A percentile compares a stretch with the other conserved stretches of the same genome.
Evolutionary conservation across 768 basidiomycete species (phyloP).

Genomic region (Galerina marginata): DNA sequence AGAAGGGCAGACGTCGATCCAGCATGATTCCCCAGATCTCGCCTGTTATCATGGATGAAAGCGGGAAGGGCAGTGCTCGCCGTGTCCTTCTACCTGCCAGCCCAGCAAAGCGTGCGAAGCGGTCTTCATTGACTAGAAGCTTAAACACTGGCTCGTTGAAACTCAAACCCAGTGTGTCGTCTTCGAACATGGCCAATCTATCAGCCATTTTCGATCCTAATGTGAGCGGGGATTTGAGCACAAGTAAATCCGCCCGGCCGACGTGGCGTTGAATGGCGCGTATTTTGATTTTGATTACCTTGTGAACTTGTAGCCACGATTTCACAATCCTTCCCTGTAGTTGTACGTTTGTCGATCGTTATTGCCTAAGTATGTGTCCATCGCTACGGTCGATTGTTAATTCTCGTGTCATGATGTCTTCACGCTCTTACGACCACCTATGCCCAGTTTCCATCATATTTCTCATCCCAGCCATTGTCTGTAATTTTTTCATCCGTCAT

Average conservation of each 20-base stretch:
- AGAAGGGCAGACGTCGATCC: slow-evolving; percentile 76
- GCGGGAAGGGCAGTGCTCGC: slow-evolving; percentile 30
- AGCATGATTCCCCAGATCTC: slow-evolving; percentile 80
- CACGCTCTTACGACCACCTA: slow-evolving; percentile 19
- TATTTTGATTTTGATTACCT: background rate
- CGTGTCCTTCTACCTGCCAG: slow-evolving; percentile 29
- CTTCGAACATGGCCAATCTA: slow-evolving; percentile 24
- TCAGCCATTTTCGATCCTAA: slow-evolving; percentile 34
- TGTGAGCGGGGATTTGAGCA: slow-evolving; percentile 28
- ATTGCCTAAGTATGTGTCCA: background rate
- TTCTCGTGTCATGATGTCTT: slow-evolving; percentile 13
- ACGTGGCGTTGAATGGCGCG: slow-evolving; percentile 29
- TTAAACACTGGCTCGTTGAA: slow-evolving; percentile 19
- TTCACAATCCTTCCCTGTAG: slow-evolving; percentile 8
- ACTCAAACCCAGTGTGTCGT: slow-evolving; percentile 15
- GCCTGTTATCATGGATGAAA: slow-evolving; percentile 44
- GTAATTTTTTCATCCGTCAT: slow-evolving; percentile 7
- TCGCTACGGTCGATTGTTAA: slow-evolving; percentile 14
- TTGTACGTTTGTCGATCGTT: slow-evolving; percentile 9
- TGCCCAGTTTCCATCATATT: slow-evolving; percentile 5
- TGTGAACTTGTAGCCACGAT: slow-evolving; percentile 4
- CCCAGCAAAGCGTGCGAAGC: slow-evolving; percentile 30
- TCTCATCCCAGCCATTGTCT: slow-evolving; percentile 3
- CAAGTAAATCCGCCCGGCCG: slow-evolving; percentile 23
- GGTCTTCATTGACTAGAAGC: slow-evolving; percentile 27